These are phyloP conservation scores for Scedosporium apiospermum DNA, from an alignment of 2,329 filamentous ascomycete species.

Conservation along the genomic window DNA sequence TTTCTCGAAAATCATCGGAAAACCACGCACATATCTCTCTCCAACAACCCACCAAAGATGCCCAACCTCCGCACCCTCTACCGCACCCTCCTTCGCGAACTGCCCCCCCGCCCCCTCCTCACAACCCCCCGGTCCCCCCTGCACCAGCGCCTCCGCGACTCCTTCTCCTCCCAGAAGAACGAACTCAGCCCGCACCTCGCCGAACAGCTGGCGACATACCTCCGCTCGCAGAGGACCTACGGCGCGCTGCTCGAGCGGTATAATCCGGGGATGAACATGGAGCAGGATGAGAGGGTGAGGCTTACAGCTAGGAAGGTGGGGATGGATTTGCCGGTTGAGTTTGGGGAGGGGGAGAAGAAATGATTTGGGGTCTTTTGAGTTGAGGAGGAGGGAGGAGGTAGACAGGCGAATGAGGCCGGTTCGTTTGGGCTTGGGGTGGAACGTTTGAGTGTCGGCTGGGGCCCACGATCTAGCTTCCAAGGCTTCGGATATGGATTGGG, in stretches of 20 bases:
- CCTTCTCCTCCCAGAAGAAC: slow-evolving; percentile 32
- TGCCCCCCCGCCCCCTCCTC: slow-evolving; percentile 60
- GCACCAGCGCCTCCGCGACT: slow-evolving; percentile 57
- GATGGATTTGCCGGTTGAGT: slow-evolving; percentile 74
- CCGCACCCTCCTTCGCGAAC: slow-evolving; percentile 78
- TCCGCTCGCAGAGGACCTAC: slow-evolving; percentile 79
- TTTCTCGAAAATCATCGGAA: neutral
- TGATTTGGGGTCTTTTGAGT: neutral
- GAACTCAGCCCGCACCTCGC: slow-evolving; percentile 33
- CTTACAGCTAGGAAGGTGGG: slow-evolving; percentile 81
- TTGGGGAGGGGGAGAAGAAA: slow-evolving; percentile 10
- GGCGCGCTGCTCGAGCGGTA: slow-evolving; percentile 77
- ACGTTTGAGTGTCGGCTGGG: too few relatives aligned
- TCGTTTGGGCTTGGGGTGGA: too few relatives aligned
- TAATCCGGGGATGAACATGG: slow-evolving; percentile 86
- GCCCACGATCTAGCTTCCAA: too few relatives aligned
- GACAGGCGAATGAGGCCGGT: too few relatives aligned
- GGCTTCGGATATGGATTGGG: neutral
- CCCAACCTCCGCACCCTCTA: slow-evolving; percentile 65
- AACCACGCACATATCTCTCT: neutral
- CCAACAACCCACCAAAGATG: neutral
- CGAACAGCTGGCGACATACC: slow-evolving; percentile 73
- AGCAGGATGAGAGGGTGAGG: slow-evolving; percentile 72
- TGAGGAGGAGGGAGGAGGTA: too few relatives aligned
- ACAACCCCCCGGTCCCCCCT: slow-evolving; percentile 53